Base-by-base conservation (phyloP, 2,329 filamentous ascomycete genomes). In the Ustilaginoidea virens region DNA sequence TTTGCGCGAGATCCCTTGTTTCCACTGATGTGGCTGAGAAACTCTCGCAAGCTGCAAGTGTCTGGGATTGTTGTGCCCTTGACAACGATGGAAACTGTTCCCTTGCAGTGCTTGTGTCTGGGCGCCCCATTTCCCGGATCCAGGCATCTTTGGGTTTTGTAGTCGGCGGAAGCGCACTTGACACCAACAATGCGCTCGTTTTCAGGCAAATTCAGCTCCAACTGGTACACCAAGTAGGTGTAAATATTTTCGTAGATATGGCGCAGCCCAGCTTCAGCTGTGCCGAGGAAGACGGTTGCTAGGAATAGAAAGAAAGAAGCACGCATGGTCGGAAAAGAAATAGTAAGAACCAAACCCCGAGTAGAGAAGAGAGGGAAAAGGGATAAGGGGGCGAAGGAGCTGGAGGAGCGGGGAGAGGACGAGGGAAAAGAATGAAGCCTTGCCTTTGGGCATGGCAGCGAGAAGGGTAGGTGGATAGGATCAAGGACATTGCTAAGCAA, bases 101-200 rank as follows among this genome's bases (percentile, higher is more conserved):
- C 24, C 24, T 25, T 25, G 24, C 24, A 25, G 24, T 25, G 24
- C 24, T 25, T 25, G 15, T 25, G 16, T 25, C 11, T 25, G 24
- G 24, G 13, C 24, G 5, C 5, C 5, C 24, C 24, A 25, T 25
- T 17, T 15, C 12, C 12, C 5, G 24, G 24, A 25, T 25, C 24
- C 13, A 25, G 16, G 24, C 24, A 25, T 11, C 13, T 25, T 9
- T 25, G 13, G 6, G 8, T 25, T 15, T 14, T 7, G 24, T 7
- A 25, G 11, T 25, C 13, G 24, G 24, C 24, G 24, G 24, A 25
- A n/a, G 24, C 24, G 24, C 24, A 25, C 24, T 25, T 25, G 11
- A 25, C 24, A 5, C 24, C 24, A 11, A 25, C 11, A 7, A 25
- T 25, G 7, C 24, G 24, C 6, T 25, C 24, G 5, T 14, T 17